phyloP scores from a whole-genome alignment of 2,329 filamentous ascomycete genomes.

The Hypoxylon sp. region DNA sequence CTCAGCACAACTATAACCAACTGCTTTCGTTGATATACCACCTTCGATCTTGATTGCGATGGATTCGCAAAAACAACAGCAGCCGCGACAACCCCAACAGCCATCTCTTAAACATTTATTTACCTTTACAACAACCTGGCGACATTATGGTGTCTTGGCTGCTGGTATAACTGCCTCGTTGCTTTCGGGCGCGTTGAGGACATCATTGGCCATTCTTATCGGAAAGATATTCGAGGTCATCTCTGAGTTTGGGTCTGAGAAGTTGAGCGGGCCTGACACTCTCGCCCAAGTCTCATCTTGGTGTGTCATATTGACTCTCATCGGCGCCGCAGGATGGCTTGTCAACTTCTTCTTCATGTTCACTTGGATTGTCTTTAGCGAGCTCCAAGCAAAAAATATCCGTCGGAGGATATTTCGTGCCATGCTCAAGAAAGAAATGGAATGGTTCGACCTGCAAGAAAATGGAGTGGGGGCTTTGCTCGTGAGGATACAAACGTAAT shows the following conservation, averaged over 20 bases:
- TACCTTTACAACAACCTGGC: conserved; percentile 71
- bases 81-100: conserved; percentile 1
- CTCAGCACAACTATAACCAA: neutral
- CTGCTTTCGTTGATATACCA: conserved; percentile 1
- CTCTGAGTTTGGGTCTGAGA: conserved; percentile 68
- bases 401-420: conserved; percentile 71
- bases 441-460: conserved; percentile 80
- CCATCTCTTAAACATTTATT: conserved; percentile 63
- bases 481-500: conserved; percentile 74
- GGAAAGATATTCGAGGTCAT: conserved; percentile 80
- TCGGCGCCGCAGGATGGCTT: conserved; percentile 74
- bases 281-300: conserved; percentile 65
- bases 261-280: conserved; percentile 58
- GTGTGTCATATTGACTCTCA: conserved; percentile 67
- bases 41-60: neutral
- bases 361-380: conserved; percentile 80
- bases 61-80: neutral
- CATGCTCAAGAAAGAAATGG: conserved; percentile 76
- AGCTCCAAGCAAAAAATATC: conserved; percentile 75
- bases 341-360: conserved; percentile 72
- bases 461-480: conserved; percentile 78
- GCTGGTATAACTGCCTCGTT: conserved; percentile 65
- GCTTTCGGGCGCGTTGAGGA: conserved; percentile 68
- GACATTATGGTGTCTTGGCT: conserved; percentile 64
- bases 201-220: conserved; percentile 73